A percentile compares a stretch with the other conserved stretches of the same genome.
Conservation (phyloP, 2,329 filamentous ascomycete species). For the Apiospora pterosperma region DNA sequence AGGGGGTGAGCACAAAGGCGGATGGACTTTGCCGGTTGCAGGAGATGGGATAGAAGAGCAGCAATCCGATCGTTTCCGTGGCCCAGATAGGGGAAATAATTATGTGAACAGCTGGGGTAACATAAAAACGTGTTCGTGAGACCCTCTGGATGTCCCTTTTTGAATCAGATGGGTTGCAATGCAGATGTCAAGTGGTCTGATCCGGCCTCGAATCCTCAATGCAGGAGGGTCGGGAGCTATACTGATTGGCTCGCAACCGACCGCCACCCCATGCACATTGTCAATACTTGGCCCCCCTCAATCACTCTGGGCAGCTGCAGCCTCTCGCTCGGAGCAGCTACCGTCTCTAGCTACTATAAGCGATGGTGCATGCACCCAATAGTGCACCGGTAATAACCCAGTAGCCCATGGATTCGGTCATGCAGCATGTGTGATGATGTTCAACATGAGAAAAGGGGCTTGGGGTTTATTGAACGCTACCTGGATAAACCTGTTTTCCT, state of each 20-base stretch:
- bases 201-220: not conserved
- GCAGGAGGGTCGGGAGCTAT: not conserved
- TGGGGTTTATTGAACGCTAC: not conserved
- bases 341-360: not conserved
- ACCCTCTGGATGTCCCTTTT: not conserved
- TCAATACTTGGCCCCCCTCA: not conserved
- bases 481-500: not conserved
- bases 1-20: not conserved
- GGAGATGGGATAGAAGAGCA: not conserved
- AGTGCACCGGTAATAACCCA: no score
- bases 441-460: not conserved
- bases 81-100: not conserved
- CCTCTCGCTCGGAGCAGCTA: not conserved
- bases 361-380: not conserved
- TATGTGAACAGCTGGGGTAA: no score
- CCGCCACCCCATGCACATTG: not conserved
- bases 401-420: not conserved
- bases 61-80: not conserved
- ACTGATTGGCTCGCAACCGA: not conserved
- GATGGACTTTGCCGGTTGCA: not conserved
- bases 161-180: not conserved
- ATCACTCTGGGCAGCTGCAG: not conserved
- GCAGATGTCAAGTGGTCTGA: not conserved
- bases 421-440: not conserved
- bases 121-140: constrained; percentile 1